phyloP scores from a whole-genome alignment of 352 stramenopile genomes.

The Globisporangium nagaii region DNA sequence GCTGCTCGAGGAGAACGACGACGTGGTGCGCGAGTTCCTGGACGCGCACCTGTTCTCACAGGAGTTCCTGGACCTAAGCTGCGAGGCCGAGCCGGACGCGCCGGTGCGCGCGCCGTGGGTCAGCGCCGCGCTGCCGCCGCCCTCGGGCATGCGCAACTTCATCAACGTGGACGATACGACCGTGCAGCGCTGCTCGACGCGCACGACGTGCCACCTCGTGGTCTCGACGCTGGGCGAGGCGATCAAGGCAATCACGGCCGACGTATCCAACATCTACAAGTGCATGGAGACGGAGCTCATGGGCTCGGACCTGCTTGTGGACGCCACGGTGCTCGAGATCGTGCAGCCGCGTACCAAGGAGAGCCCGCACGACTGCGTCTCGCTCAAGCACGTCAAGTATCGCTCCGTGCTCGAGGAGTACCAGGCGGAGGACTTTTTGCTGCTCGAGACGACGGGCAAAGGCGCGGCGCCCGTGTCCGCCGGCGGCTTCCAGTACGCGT shows the following conservation, averaged over 20 bases:
- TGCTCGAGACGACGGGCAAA: conserved; percentile 51
- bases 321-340: conserved; percentile 66
- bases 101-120: conserved; percentile 28
- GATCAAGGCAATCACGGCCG: conserved; percentile 46
- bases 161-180: conserved; percentile 38
- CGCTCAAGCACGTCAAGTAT: conserved; percentile 78
- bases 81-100: conserved; percentile 5
- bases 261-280: conserved; percentile 43
- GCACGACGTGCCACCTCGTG: conserved; percentile 45
- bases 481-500: conserved; percentile 39
- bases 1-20: conserved; percentile 11
- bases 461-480: conserved; percentile 29
- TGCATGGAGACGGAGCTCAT: conserved; percentile 56
- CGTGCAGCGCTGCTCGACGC: conserved; percentile 39
- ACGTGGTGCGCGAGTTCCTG: conserved; percentile 13
- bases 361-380: conserved; percentile 63
- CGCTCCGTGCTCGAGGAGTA: conserved; percentile 46
- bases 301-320: conserved; percentile 47
- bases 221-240: conserved; percentile 53
- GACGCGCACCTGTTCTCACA: conserved; percentile 9
- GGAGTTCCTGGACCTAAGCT: conserved; percentile 7
- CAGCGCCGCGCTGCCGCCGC: conserved; percentile 23
- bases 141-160: conserved; percentile 40
- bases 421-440: conserved; percentile 55
- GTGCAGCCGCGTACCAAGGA: conserved; percentile 61